Base-by-base conservation (phyloP, 495 filamentous ascomycete species). In the Xylaria intraflava region DNA sequence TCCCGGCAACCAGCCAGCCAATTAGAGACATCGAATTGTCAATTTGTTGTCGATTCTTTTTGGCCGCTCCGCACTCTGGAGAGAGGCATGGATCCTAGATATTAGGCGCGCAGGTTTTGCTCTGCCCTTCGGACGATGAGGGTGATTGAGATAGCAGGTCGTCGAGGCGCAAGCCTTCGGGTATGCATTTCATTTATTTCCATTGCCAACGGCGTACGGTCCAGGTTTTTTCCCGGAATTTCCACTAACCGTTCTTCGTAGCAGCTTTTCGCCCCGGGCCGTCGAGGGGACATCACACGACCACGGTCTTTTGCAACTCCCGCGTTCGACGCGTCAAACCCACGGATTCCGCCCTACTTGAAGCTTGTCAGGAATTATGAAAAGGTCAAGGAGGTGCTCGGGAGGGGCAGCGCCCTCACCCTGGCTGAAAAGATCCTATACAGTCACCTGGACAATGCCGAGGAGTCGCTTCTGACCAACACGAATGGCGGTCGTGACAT, bases 341-440 rank as follows among this genome's bases (percentile, higher is more conserved):
- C 67, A 10, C 61, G 61, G 12, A 71, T 77, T 49, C 72, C 72
- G 26, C 70, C 72, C 36, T 77, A 78, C 57, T 68, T 72, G 47
- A 70, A 62, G 62, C 65, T 77, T 41, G 66, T 69, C 58, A 62
- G 62, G 58, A 75, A 76, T 50, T 78, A 77, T 62, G 58, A 67
- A 16, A 70, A 74, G 53, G 89, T 94, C 22, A 86, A 89, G 19
- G 77, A 79, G 24, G 78, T 95, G 6, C 77, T 95, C 27, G 85
- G 87, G 3, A 67, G 73, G 17, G 67, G 73, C 8, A 81, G 84
- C 38, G 75, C 77, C 19, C 81, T 98, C 31, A 95, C 93, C 2
- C 78, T 97, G 31, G 89, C 93, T 42, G 93, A 98, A 72, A 98
- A 98, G 78, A 95, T 96, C 56, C 79, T 98, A 35, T 98, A 97